phyloP scores from a whole-genome alignment of 164 flowering plant genomes.

The Vitis rupestris region DNA sequence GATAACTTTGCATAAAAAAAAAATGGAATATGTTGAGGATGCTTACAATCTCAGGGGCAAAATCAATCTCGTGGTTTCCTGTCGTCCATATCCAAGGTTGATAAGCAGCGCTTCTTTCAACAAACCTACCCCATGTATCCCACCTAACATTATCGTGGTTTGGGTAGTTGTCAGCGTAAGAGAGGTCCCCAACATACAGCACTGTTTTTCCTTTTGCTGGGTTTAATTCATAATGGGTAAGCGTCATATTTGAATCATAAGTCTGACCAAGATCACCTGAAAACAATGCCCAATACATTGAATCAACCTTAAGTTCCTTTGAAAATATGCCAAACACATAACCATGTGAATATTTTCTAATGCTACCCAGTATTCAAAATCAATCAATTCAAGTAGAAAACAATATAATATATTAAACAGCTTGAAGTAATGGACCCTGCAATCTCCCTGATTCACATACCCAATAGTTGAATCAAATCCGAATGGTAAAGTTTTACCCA shows the following conservation, averaged over 20 bases:
- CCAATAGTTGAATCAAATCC: too few relatives aligned
- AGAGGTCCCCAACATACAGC: constrained; percentile 61
- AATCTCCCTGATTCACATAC: too few relatives aligned
- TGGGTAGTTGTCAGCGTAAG: constrained; percentile 58
- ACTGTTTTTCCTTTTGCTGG: constrained; percentile 45
- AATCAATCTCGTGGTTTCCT: constrained; percentile 71
- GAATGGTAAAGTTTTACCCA: not conserved
- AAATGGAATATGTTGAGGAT: not conserved
- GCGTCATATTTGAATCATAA: constrained; percentile 52
- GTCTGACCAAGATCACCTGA: constrained; percentile 75
- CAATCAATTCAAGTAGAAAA: too few relatives aligned
- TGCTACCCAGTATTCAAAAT: too few relatives aligned
- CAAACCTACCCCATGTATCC: constrained; percentile 74
- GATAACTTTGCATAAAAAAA: too few relatives aligned
- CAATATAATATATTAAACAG: too few relatives aligned
- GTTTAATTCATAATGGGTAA: constrained; percentile 51
- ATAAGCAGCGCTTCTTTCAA: constrained; percentile 60
- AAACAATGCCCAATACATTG: constrained; percentile 1
- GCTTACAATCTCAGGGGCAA: constrained; percentile 58
- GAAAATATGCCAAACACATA: too few relatives aligned
- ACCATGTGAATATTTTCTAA: too few relatives aligned
- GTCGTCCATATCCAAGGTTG: constrained; percentile 79
- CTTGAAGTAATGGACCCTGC: too few relatives aligned
- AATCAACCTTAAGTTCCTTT: not conserved
- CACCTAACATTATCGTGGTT: constrained; percentile 54